Base-by-base conservation (phyloP, 2,329 filamentous ascomycete genomes). In the Calonectria hawksworthii region DNA sequence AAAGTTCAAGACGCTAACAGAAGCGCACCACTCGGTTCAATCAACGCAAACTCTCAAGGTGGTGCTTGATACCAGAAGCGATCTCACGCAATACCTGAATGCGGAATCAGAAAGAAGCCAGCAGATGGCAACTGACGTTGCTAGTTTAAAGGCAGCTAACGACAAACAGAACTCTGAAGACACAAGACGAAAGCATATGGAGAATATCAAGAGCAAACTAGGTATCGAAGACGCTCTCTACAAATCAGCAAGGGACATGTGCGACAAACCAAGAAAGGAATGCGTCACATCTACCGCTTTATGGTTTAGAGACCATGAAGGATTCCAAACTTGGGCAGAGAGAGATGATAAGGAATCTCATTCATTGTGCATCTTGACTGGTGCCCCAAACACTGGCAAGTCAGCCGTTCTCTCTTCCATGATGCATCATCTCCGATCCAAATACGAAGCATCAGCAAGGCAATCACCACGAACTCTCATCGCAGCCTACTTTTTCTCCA, bases 91-190 rank as follows among this genome's bases (percentile, higher is more conserved):
- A 41, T 61, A 61, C 23, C 34, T 61, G 8, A 61, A 61, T 14
- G 56, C 56, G 6, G 56, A 61, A 28, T 61, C 56, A 41, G 56
- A 61, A 11, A 61, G 56, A 11, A 61, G 56, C n/a, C 56, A 61
- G 14, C 56, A 61, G n/a, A 61, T 61, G 30, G 56, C 56, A 28
- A 61, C 56, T 7, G 56, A 61, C 11, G 56, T 61, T 10, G 56
- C 56, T 1, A 61, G 34, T 28, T n/a, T 61, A 4, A 61, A 41
- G 14, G 56, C 56, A 28, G 56, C 56, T 3, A 61, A 34, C n/a
- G 56, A 61, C 3, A 61, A 61, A 28, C 34, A 38, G 28, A 61
- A 61, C 4, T 61, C 56, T 8, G 56, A 61, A 11, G 56, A 61
- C 23, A 61, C 56, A 2, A 23, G 56, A 41, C 56, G 56, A 21